These are phyloP conservation scores for Sporisorium sorghi DNA, from an alignment of 1,284 basidiomycete species.

Conservation along the genomic window DNA sequence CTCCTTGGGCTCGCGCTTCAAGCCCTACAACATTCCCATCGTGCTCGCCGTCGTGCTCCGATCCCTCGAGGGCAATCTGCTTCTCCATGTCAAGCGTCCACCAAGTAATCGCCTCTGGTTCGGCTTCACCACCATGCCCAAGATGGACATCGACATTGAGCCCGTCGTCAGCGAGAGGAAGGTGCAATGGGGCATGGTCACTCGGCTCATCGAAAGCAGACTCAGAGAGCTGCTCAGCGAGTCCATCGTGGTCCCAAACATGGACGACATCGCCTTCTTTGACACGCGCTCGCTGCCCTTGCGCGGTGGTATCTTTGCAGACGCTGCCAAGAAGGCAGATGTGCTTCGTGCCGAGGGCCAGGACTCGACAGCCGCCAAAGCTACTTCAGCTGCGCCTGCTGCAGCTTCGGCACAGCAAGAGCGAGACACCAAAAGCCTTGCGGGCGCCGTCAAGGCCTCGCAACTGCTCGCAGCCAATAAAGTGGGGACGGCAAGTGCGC, in stretches of 20 bases:
- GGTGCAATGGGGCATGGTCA: slow-evolving; percentile 91
- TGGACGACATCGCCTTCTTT: slow-evolving; percentile 97
- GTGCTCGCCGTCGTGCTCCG: slow-evolving; percentile 85
- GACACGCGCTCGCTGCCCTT: slow-evolving; percentile 76
- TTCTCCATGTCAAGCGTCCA: slow-evolving; percentile 91
- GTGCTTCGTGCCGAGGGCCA: slow-evolving; percentile 13
- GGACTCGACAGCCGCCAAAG: slow-evolving; percentile 9
- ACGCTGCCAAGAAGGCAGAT: slow-evolving; percentile 73
- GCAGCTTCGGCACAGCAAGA: slow-evolving; percentile 11
- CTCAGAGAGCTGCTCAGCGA: slow-evolving; percentile 89
- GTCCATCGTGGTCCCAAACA: slow-evolving; percentile 92
- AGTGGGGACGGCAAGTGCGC: slow-evolving; percentile 35
- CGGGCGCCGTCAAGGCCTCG: slow-evolving; percentile 18
- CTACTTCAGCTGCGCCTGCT: slow-evolving; percentile 9
- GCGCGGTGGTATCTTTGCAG: slow-evolving; percentile 90
- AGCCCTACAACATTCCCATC: slow-evolving; percentile 87
- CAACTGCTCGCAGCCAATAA: slow-evolving; percentile 33
- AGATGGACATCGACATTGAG: slow-evolving; percentile 87
- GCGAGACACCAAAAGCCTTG: slow-evolving; percentile 11
- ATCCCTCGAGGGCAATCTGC: slow-evolving; percentile 88
- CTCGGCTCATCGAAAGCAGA: slow-evolving; percentile 87
- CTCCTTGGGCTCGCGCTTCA: slow-evolving; percentile 78
- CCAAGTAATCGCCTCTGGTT: slow-evolving; percentile 97
- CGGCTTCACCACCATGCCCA: slow-evolving; percentile 91
- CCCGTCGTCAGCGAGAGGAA: slow-evolving; percentile 91